These are phyloP conservation scores for Ogataea nonfermentans DNA, from an alignment of 805 yeast genomes.

Conservation along the genomic window DNA sequence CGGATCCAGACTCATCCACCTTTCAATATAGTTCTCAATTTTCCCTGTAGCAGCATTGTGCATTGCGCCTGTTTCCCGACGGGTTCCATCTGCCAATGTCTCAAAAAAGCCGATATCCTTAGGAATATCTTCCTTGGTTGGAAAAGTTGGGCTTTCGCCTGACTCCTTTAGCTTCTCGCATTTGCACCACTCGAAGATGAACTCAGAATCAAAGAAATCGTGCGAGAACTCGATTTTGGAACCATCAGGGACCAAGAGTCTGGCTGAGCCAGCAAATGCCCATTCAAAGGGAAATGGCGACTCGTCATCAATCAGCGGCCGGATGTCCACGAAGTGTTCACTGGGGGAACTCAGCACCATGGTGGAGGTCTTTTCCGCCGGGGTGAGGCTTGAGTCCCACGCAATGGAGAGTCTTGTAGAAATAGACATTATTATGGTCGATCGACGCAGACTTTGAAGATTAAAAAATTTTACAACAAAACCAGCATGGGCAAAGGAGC, in stretches of 20 bases:
- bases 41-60: slow-evolving; percentile 41
- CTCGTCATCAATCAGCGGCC: slow-evolving; percentile 37
- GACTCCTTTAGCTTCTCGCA: slow-evolving; percentile 1
- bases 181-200: slow-evolving; percentile 25
- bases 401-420: slow-evolving; percentile 51
- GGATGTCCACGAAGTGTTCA: slow-evolving; percentile 47
- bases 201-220: slow-evolving; percentile 41
- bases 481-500: slow-evolving; percentile 47
- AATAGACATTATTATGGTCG: slow-evolving; percentile 27
- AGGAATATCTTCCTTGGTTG: slow-evolving; percentile 18
- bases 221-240: slow-evolving; percentile 42
- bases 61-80: slow-evolving; percentile 53
- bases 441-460: slow-evolving; percentile 7
- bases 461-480: slow-evolving; percentile 13
- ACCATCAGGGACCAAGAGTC: slow-evolving; percentile 28
- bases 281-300: slow-evolving; percentile 51
- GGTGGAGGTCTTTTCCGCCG: slow-evolving; percentile 46
- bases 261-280: slow-evolving; percentile 54
- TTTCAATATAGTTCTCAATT: slow-evolving; percentile 47
- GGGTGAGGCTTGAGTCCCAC: slow-evolving; percentile 43
- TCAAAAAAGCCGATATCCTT: slow-evolving; percentile 49
- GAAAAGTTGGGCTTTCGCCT: slow-evolving; percentile 15
- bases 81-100: slow-evolving; percentile 37
- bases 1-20: slow-evolving; percentile 53
- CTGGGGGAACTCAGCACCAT: slow-evolving; percentile 46